Conservation (phyloP, 176 grass and related monocot species). For the Ensete glaucum region DNA sequence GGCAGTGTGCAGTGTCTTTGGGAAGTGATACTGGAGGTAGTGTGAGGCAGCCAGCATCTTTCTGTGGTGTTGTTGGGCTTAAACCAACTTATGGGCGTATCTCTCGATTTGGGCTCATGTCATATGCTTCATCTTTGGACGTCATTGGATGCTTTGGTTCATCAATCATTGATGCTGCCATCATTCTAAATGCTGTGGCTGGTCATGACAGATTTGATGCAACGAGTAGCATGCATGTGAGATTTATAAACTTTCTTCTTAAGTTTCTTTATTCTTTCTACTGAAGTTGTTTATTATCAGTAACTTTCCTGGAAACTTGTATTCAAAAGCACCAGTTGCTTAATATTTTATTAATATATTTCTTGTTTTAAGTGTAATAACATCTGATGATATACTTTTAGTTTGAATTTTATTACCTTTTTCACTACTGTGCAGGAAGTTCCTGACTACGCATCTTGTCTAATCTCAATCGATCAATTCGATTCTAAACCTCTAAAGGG, state of each 20-base stretch:
- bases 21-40: conserved; percentile 96
- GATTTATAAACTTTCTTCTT: background rate
- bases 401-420: conserved; percentile 10
- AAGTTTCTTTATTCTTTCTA: background rate
- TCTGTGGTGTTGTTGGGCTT: conserved; percentile 81
- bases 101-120: conserved; percentile 89
- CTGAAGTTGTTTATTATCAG: background rate
- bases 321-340: background rate
- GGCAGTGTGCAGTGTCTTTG: conserved; percentile 73
- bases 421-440: conserved; percentile 45
- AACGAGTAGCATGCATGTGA: conserved; percentile 71
- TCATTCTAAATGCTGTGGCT: conserved; percentile 58
- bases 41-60: conserved; percentile 92
- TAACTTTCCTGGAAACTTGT: background rate
- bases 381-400: background rate
- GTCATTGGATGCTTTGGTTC: conserved; percentile 80
- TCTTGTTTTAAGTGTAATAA: background rate
- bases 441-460: conserved; percentile 62
- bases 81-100: conserved; percentile 95
- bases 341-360: background rate
- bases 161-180: conserved; percentile 60
- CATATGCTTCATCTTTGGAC: conserved; percentile 88
- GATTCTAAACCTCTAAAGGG: conserved; percentile 81
- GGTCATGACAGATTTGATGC: conserved; percentile 88
- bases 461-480: conserved; percentile 43